Evolutionary conservation across 2,329 filamentous ascomycete species (phyloP).

Genomic region (Sporothrix phasma): DNA sequence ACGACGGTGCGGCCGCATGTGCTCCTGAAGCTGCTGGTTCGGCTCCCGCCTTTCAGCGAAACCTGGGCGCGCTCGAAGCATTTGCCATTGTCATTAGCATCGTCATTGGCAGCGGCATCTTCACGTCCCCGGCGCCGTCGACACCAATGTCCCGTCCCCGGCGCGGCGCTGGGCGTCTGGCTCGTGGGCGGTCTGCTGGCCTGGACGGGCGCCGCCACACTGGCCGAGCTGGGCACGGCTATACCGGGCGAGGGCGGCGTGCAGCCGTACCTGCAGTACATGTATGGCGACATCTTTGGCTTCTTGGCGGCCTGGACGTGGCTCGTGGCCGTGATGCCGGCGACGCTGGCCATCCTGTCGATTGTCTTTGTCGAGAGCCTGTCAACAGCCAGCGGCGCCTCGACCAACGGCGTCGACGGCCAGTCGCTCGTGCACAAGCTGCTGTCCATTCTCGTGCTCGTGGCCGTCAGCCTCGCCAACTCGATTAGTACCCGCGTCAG

Average conservation of each 20-base stretch:
- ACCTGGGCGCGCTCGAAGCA: constrained; percentile 34
- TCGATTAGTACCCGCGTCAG: constrained; percentile 46
- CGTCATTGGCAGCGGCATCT: constrained; percentile 56
- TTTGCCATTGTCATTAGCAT: constrained; percentile 54
- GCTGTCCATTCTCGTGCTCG: constrained; percentile 38
- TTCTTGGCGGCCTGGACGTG: constrained; percentile 57
- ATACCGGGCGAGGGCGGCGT: constrained; percentile 55
- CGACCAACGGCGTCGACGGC: constrained; percentile 19
- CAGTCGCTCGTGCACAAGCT: constrained; percentile 37
- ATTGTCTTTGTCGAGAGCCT: constrained; percentile 55
- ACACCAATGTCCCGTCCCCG: constrained; percentile 54
- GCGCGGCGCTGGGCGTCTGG: constrained; percentile 48
- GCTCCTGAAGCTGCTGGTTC: not conserved
- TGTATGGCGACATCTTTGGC: constrained; percentile 51
- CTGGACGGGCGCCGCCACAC: constrained; percentile 53
- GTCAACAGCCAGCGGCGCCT: constrained; percentile 13
- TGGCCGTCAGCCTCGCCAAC: constrained; percentile 40
- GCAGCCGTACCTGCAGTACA: constrained; percentile 51
- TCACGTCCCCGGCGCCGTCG: constrained; percentile 55
- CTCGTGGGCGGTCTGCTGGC: constrained; percentile 51
- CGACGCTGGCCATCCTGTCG: constrained; percentile 52
- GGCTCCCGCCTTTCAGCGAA: constrained; percentile 6
- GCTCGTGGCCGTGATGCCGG: constrained; percentile 55
- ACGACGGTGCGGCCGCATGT: not conserved
- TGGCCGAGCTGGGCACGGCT: constrained; percentile 53